Evolutionary conservation across 306 rosid genomes (phyloP).

Genomic region (Cucurbita pepo): DNA sequence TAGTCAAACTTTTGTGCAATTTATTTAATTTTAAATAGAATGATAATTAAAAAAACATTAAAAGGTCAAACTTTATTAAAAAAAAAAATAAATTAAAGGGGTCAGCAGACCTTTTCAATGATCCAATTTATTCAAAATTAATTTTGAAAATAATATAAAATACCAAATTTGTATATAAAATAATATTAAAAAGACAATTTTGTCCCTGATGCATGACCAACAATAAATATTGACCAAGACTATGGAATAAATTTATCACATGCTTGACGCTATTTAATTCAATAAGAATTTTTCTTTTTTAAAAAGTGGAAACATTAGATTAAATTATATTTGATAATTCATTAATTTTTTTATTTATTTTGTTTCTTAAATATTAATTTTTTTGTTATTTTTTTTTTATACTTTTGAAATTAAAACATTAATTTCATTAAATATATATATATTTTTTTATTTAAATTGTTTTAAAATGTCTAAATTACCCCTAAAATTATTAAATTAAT

Average conservation of each 20-base stretch:
- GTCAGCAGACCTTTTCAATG: not conserved
- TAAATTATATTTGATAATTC: too few species aligned
- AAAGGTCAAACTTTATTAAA: not conserved
- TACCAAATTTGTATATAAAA: not conserved
- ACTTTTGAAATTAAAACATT: too few species aligned
- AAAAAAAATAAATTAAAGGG: not conserved
- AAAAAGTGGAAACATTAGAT: too few species aligned
- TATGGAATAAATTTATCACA: not conserved
- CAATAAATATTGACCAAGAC: not conserved
- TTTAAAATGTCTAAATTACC: too few species aligned
- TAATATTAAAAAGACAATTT: not conserved
- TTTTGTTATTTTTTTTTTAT: too few species aligned
- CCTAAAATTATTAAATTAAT: too few species aligned
- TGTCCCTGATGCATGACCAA: not conserved
- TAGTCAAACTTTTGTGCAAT: not conserved
- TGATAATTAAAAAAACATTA: not conserved
- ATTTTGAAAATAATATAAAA: not conserved
- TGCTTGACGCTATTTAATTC: not conserved
- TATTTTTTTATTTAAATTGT: too few species aligned
- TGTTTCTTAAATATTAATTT: too few species aligned
- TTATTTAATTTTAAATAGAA: not conserved
- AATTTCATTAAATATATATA: too few species aligned
- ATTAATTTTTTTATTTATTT: too few species aligned
- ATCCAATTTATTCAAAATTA: not conserved
- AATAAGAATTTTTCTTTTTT: too few species aligned